Evolutionary conservation across 1,284 basidiomycete species (phyloP).

Genomic region (Ceratobasidium sp.): DNA sequence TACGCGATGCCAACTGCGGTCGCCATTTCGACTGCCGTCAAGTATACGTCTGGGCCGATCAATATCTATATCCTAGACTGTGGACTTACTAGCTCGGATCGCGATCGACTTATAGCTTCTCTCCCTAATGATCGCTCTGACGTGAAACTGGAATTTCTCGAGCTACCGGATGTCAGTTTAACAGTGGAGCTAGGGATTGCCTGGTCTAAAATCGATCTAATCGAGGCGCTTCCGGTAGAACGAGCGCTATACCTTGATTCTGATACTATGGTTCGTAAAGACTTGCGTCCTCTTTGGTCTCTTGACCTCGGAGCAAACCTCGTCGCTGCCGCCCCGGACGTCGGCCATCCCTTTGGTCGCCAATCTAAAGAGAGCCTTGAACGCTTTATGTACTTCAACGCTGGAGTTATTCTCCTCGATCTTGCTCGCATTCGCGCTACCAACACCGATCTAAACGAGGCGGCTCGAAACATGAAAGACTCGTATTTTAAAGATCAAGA

Average conservation of each 20-base stretch:
- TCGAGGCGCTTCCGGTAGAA: constrained; percentile 58
- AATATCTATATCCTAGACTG: constrained; percentile 61
- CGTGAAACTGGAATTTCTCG: constrained; percentile 56
- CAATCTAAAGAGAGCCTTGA: constrained; percentile 41
- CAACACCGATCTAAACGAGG: constrained; percentile 46
- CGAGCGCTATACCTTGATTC: constrained; percentile 62
- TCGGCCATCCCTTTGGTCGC: constrained; percentile 62
- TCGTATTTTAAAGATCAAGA: constrained; percentile 59
- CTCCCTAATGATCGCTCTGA: constrained; percentile 43
- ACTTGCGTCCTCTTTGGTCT: constrained; percentile 56
- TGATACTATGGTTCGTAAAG: constrained; percentile 58
- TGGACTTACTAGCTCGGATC: constrained; percentile 54
- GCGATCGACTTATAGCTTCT: constrained; percentile 50
- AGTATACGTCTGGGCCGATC: constrained; percentile 53
- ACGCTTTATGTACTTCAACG: constrained; percentile 59
- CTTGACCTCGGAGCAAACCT: constrained; percentile 54
- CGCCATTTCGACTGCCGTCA: constrained; percentile 55
- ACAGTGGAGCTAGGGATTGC: constrained; percentile 48
- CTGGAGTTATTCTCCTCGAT: constrained; percentile 62
- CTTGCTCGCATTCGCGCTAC: constrained; percentile 53
- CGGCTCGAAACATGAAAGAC: constrained; percentile 48
- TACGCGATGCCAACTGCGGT: constrained; percentile 62
- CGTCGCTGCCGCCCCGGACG: constrained; percentile 58
- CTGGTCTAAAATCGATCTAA: constrained; percentile 63
- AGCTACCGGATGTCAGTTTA: constrained; percentile 50